Evolutionary conservation across 768 basidiomycete genomes (phyloP).

Genomic region (Polyporus arcularius): DNA sequence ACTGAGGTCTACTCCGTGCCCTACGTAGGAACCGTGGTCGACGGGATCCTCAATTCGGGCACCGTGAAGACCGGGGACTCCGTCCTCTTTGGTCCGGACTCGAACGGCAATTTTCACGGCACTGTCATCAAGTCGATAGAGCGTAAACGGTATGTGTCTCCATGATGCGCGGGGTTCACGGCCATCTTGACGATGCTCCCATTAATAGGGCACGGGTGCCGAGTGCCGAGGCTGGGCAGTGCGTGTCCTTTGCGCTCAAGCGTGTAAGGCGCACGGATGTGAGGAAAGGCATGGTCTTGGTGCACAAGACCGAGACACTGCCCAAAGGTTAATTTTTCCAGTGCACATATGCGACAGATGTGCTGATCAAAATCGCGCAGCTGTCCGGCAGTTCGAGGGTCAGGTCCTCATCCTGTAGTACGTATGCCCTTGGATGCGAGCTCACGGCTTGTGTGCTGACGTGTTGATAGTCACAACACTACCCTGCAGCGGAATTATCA

Average conservation of each 20-base stretch:
- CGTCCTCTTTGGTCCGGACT: constrained; percentile 87
- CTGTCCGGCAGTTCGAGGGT: constrained; percentile 86
- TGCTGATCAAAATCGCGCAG: constrained; percentile 37
- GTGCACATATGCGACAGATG: background rate
- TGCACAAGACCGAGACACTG: constrained; percentile 74
- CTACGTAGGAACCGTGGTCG: constrained; percentile 82
- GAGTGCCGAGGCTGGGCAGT: constrained; percentile 92
- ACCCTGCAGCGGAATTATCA: constrained; percentile 93
- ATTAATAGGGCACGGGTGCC: constrained; percentile 68
- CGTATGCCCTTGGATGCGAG: constrained; percentile 29
- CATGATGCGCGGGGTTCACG: no score
- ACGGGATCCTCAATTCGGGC: constrained; percentile 81
- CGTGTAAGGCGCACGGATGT: constrained; percentile 78
- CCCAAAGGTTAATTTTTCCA: constrained; percentile 59
- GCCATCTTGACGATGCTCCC: background rate
- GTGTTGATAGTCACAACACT: constrained; percentile 71
- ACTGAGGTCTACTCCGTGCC: constrained; percentile 87
- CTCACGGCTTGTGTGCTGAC: constrained; percentile 3
- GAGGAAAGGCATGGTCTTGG: constrained; percentile 93
- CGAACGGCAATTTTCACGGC: constrained; percentile 82
- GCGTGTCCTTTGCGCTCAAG: constrained; percentile 91
- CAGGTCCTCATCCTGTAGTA: constrained; percentile 93
- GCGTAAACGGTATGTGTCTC: constrained; percentile 71
- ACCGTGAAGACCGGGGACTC: constrained; percentile 76
- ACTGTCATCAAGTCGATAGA: constrained; percentile 91